Evolutionary conservation across 108 stramenopile species (phyloP).

Genomic region (Licmophora abbreviata): DNA sequence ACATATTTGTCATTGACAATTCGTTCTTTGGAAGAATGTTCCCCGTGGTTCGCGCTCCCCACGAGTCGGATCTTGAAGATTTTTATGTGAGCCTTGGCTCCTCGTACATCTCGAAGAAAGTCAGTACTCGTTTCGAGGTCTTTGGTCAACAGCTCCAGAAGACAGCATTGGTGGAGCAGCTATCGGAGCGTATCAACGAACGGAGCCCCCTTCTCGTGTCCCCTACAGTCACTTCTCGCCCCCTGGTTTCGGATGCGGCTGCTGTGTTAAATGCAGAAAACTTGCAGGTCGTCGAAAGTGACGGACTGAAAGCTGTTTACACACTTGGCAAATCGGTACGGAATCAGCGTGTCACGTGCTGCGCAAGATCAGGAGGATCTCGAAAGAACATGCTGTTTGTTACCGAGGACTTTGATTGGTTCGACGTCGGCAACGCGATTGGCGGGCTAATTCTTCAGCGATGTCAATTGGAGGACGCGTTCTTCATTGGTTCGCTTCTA

Average conservation of each 20-base stretch:
- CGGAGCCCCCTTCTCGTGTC: conserved; percentile 61
- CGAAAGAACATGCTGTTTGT: conserved; percentile 33
- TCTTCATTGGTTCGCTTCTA: conserved; percentile 58
- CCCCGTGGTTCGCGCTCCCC: conserved; percentile 48
- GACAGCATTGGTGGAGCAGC: conserved; percentile 26
- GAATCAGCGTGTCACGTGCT: conserved; percentile 46
- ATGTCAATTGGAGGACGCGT: conserved; percentile 69
- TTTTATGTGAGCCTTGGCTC: conserved; percentile 60
- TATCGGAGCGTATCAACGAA: conserved; percentile 52
- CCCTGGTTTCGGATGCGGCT: conserved; percentile 46
- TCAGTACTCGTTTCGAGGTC: conserved; percentile 52
- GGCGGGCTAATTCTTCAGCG: conserved; percentile 61
- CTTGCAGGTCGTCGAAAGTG: conserved; percentile 39
- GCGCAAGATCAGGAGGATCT: conserved; percentile 15
- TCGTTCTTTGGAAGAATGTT: conserved; percentile 57
- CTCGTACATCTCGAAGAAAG: conserved; percentile 54
- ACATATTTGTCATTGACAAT: conserved; percentile 77
- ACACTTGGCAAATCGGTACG: conserved; percentile 37
- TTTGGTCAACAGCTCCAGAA: conserved; percentile 19
- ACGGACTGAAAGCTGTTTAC: conserved; percentile 47
- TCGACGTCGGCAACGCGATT: conserved; percentile 68
- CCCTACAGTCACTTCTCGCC: conserved; percentile 54
- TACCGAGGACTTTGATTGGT: conserved; percentile 55
- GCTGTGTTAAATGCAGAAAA: conserved; percentile 29
- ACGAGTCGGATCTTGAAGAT: conserved; percentile 63